Evolutionary conservation across 1,139 yeast species (phyloP), one percentile per base, ranked within the genome.

Genomic region (Suhomyces taliae): DNA sequence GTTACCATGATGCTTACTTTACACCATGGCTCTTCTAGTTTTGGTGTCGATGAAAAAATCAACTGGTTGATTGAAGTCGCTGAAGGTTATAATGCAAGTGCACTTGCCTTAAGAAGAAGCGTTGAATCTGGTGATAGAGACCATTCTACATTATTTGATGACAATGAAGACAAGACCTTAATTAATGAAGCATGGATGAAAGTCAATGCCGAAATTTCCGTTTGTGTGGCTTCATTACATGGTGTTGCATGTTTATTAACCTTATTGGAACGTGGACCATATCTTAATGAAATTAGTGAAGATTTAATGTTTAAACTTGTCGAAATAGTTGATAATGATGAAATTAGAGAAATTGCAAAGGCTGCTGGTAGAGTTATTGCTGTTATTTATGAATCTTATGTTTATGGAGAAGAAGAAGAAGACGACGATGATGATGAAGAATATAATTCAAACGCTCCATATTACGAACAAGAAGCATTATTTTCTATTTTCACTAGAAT

Each of bases 281-380:
- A 65, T 46, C 61, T 76, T 37, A 79, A 79, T 56, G 81, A 77
- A 45, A 45, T 69, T 2, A 48, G 74, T 8, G 72, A 72, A 41
- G 72, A 68, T 38, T 55, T 76, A 47, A 58, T 70, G 31, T 59
- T 67, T 6, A 76, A 74, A 42, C 57, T 76, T 19, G 66, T 76
- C 11, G 67, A 71, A 7, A 64, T 76, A 39, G 62, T 78, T 31
- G 79, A 74, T 46, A 69, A 73, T 53, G 82, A 78, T 34, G 67
- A 63, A 33, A 66, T 61, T 51, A 54, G 69, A 45, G 74, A 79
- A 46, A 61, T 72, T 52, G 55, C 78, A 42, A 65, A 79, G 59
- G 81, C 90, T 34, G 78, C 83, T 9, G 85, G 83, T 33, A 70
- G 86, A 60, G 69, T 83, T 6, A 69, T 83, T 51, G 93, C 86